Base-by-base conservation (phyloP, 768 basidiomycete genomes). In the Sistotremastrum suecicum region DNA sequence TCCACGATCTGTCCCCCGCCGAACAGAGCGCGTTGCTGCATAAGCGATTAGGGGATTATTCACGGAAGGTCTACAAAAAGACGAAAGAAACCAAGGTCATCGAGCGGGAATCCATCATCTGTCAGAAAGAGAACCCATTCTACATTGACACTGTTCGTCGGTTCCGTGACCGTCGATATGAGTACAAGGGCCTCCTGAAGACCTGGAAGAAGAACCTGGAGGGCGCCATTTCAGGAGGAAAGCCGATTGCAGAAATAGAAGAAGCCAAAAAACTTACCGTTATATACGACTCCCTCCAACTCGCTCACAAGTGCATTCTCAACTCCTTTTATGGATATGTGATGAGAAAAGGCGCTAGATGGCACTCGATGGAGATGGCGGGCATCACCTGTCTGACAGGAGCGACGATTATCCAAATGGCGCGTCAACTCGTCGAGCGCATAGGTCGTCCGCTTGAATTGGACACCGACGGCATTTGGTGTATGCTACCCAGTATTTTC, bases 341-440 rank as follows among this genome's bases (percentile, higher is more conserved):
- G 60, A 98, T 98, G 95, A 80, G 95, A 37, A 98, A 99, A 60
- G 95, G 95, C 44, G 95, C 95, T 11, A 71, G 95, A 32, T 99
- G 95, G 95, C 92, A 97, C 61, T 98, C 94, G 31, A 97, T 99
- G 95, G 95, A 99, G 68, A 99, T 99, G 95, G 95, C 95, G 1
- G 95, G 95, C 5, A 97, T 99, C 51, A 98, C 95, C 7, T 99
- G 95, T 65, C 68, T 98, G 44, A 98, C 95, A 0, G 95, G 95
- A 37, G 91, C 95, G 12, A 87, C 78, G 5, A 98, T 99, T 66
- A 98, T 99, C 54, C 94, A 99, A 60, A 92, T 99, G 89, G 94
- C 95, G 9, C 78, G 95, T 35, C 83, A 91, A 48, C 73, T 98
- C 32, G 95, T 99, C 20, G 95, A 99, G 55, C 89, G 95, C 64